Percentiles rank a stretch among this genome's conserved stretches.
These are phyloP conservation scores for Leccinellum rugosiceps DNA, from an alignment of 768 basidiomycete genomes.

Conservation along the genomic window DNA sequence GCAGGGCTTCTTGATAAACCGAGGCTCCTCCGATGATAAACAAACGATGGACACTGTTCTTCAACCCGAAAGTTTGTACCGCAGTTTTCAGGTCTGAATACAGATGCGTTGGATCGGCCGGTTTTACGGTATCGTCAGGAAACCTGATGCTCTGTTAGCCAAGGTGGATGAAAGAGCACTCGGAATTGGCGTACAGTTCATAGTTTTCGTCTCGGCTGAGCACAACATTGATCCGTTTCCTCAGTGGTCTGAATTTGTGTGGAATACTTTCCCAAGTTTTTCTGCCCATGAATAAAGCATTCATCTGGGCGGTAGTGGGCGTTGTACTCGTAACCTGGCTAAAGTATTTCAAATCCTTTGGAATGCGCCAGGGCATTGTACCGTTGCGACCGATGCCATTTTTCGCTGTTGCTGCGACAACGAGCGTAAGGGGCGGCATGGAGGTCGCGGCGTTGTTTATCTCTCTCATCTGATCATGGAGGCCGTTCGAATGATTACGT, in stretches of 20 bases:
- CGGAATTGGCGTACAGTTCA: conserved; percentile 49
- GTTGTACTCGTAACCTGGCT: conserved; percentile 68
- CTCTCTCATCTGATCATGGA: too few species aligned
- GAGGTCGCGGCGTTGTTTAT: not conserved
- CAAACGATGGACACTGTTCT: conserved; percentile 44
- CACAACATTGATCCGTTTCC: conserved; percentile 73
- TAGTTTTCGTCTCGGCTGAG: conserved; percentile 60
- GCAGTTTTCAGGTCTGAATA: conserved; percentile 20
- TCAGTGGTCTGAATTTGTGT: conserved; percentile 73
- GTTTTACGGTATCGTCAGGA: not conserved
- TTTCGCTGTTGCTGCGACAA: conserved; percentile 85
- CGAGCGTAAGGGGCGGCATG: conserved; percentile 78
- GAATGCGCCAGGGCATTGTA: conserved; percentile 83
- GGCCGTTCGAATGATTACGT: too few species aligned
- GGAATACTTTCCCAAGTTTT: conserved; percentile 99
- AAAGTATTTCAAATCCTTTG: conserved; percentile 91
- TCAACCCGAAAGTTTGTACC: conserved; percentile 7
- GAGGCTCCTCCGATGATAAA: conserved; percentile 95
- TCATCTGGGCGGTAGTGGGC: conserved; percentile 49
- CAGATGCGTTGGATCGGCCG: conserved; percentile 30
- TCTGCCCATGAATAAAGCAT: conserved; percentile 91
- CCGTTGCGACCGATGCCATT: conserved; percentile 85
- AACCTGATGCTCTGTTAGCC: conserved; percentile 17
- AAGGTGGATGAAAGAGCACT: not conserved
- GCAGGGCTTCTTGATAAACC: conserved; percentile 70